Evolutionary conservation across 1,139 yeast species (phyloP), one percentile per base, ranked within the genome.

Genomic region (Petasospora rhodanensis): DNA sequence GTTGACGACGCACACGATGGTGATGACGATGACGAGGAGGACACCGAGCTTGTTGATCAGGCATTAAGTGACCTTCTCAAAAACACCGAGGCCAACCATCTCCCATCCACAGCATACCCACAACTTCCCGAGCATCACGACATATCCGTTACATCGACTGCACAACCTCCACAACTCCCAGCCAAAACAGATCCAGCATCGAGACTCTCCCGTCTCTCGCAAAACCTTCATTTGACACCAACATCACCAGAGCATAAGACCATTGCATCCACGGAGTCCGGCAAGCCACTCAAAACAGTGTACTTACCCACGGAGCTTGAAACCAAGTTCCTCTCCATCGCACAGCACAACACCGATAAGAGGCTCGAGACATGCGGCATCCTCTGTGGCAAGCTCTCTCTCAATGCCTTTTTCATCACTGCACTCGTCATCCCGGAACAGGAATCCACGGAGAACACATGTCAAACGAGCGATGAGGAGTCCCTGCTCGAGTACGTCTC

Each of bases 341-440:
- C 81, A 2, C 44, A 51, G 11, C 41, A 55, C 3, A 76, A 76
- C 46, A 76, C 82, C 2, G 14, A 28, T 1, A 51, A 54, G 12
- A 68, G 67, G 28, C 55, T 76, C n/a, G 82, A 76, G 47, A 76
- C 82, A 0, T 76, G 81, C 49, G 83, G 82, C 10, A 72, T 76
- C 22, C 59, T 76, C 18, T 73, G 79, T 51, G 83, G 82, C 0
- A 68, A 62, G 41, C 58, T 76, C 9, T 64, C 63, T 32, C 58
- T 73, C 28, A 73, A 73, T 52, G 80, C 81, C 9, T 75, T 74
- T 47, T 73, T 73, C 53, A 62, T 76, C 35, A 76, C 79, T 3
- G 67, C 73, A 37, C 56, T 76, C 18, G 64, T 76, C 12, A 70
- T 76, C 10, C 83, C 83, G 1, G 69, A 70, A 36, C 83, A 76